These are phyloP conservation scores for Ceratobasidium theobromae DNA, from an alignment of 1,284 basidiomycete species.

Conservation along the genomic window DNA sequence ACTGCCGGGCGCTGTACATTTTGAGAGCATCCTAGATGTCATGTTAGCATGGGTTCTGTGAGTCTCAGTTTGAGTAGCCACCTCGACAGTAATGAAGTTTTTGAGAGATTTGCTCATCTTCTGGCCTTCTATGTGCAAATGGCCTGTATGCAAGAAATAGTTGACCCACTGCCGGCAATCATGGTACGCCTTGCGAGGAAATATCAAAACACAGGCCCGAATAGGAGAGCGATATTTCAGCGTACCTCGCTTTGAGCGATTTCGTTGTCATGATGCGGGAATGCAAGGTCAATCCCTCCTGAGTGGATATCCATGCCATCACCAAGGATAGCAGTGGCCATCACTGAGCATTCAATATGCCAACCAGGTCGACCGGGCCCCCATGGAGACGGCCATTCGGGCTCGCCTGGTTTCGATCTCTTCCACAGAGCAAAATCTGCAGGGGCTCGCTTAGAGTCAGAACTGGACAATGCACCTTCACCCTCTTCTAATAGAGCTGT, in stretches of 20 bases:
- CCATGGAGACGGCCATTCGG: conserved; percentile 96
- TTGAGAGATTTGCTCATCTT: conserved; percentile 99
- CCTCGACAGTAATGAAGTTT: conserved; percentile 98
- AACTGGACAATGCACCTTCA: conserved; percentile 77
- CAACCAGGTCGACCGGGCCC: conserved; percentile 96
- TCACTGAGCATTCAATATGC: conserved; percentile 99
- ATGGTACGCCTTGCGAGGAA: conserved; percentile 78
- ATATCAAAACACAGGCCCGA: not conserved
- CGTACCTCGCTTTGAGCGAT: conserved; percentile 92
- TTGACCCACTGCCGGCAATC: conserved; percentile 95
- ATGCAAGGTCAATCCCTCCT: conserved; percentile 94
- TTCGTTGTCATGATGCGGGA: conserved; percentile 99
- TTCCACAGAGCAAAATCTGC: conserved; percentile 97
- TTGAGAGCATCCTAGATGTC: conserved; percentile 78
- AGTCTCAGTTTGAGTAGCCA: conserved; percentile 40
- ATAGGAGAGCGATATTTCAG: not conserved
- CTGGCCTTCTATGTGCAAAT: conserved; percentile 96
- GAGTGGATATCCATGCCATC: conserved; percentile 97
- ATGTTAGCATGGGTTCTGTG: not conserved
- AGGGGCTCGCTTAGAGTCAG: conserved; percentile 58
- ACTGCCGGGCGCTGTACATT: conserved; percentile 83
- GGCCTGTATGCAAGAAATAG: conserved; percentile 98
- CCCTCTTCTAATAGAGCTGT: conserved; percentile 88
- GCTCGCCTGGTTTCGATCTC: conserved; percentile 96
- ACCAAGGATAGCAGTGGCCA: conserved; percentile 93